A percentile compares a stretch with the other conserved stretches of the same genome.
Conservation (phyloP, 495 filamentous ascomycete genomes). For the Neurospora sp. region DNA sequence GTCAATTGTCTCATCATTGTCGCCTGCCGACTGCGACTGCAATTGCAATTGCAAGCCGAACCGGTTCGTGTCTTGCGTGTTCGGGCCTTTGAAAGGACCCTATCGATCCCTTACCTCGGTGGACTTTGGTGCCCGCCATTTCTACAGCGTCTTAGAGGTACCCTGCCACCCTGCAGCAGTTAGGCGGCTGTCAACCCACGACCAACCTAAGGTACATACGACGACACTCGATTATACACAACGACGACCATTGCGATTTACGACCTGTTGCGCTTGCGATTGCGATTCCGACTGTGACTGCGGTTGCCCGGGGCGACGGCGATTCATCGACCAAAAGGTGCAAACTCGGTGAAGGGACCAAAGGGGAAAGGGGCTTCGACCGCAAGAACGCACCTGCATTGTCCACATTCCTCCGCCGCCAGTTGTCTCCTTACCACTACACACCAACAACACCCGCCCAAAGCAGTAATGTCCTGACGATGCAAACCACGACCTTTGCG, state of each 20-base stretch:
- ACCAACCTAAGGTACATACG: background rate
- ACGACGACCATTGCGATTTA: background rate
- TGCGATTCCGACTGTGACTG: background rate
- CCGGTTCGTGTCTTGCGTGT: background rate
- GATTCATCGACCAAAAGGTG: background rate
- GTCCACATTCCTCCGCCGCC: conserved; percentile 17
- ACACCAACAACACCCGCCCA: conserved; percentile 1
- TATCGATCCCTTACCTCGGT: background rate
- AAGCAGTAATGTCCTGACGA: conserved; percentile 28
- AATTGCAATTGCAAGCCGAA: background rate
- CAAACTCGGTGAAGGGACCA: background rate
- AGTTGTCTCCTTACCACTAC: background rate
- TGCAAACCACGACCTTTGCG: conserved; percentile 25
- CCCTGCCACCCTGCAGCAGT: background rate
- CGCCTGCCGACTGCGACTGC: background rate
- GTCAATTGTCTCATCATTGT: background rate
- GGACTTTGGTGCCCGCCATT: background rate
- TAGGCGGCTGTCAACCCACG: background rate
- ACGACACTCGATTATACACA: background rate
- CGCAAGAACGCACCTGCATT: conserved; percentile 16
- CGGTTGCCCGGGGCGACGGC: background rate
- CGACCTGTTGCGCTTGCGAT: background rate
- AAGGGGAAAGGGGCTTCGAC: conserved; percentile 2
- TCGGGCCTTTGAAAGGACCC: background rate
- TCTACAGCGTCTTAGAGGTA: background rate